Percentiles rank a stretch among this genome's conserved stretches.
Evolutionary conservation across 2,329 filamentous ascomycete species (phyloP).

Genomic region (Trichoderma brevicompactum): DNA sequence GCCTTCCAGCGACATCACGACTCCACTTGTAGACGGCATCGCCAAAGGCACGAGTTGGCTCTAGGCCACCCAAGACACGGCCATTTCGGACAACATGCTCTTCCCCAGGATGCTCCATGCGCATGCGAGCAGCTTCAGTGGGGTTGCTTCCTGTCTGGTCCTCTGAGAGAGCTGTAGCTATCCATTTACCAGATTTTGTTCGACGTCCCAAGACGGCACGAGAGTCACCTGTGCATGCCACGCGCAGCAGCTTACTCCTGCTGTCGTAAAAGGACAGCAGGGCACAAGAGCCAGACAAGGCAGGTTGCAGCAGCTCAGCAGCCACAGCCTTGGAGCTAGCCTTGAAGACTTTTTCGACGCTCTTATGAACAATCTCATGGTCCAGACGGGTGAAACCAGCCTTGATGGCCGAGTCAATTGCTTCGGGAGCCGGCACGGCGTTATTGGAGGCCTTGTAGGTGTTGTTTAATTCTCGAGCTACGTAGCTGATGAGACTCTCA

Average conservation of each 20-base stretch:
- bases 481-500: slow-evolving; percentile 88
- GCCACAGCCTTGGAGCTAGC: slow-evolving; percentile 87
- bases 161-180: slow-evolving; percentile 74
- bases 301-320: slow-evolving; percentile 88
- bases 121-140: slow-evolving; percentile 80
- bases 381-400: slow-evolving; percentile 86
- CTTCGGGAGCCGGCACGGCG: slow-evolving; percentile 72
- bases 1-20: slow-evolving; percentile 77
- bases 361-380: slow-evolving; percentile 91
- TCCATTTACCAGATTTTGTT: slow-evolving; percentile 29
- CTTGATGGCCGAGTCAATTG: slow-evolving; percentile 91
- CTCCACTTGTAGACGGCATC: slow-evolving; percentile 98
- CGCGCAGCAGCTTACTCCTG: slow-evolving; percentile 81
- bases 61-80: slow-evolving; percentile 86
- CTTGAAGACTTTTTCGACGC: slow-evolving; percentile 87
- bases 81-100: slow-evolving; percentile 86
- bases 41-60: slow-evolving; percentile 92
- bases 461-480: slow-evolving; percentile 87
- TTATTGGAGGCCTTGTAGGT: slow-evolving; percentile 78
- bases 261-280: slow-evolving; percentile 96
- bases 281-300: slow-evolving; percentile 95
- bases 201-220: slow-evolving; percentile 72
- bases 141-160: slow-evolving; percentile 93
- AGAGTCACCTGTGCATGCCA: slow-evolving; percentile 96
- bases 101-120: slow-evolving; percentile 86